Evolutionary conservation across 2,329 filamentous ascomycete genomes (phyloP).

Genomic region (Beauveria sp.): DNA sequence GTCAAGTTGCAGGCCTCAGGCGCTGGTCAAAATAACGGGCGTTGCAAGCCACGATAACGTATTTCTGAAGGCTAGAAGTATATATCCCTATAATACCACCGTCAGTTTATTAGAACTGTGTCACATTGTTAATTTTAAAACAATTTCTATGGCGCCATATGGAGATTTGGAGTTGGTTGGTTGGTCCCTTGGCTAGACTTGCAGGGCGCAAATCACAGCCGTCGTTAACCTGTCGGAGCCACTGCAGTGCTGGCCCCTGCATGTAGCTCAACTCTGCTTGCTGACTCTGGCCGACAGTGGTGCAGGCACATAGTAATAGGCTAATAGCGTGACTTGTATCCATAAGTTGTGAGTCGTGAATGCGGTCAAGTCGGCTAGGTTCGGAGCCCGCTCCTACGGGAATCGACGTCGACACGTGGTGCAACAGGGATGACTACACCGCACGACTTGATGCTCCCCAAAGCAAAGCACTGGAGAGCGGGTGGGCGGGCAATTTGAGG

Average conservation of each 20-base stretch:
- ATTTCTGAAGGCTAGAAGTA: neutral
- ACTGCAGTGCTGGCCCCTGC: neutral
- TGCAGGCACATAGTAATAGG: neutral
- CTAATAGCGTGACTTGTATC: neutral
- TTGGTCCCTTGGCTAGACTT: constrained; percentile 2
- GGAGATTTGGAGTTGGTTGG: neutral
- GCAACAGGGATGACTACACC: constrained; percentile 4
- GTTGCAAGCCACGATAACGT: neutral
- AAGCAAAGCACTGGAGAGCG: neutral
- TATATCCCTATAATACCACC: neutral
- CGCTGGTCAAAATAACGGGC: neutral
- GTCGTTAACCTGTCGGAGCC: neutral
- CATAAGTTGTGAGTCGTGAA: neutral
- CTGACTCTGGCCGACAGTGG: neutral
- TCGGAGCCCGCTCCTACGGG: neutral
- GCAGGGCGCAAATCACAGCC: constrained; percentile 12
- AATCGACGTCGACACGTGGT: constrained; percentile 11
- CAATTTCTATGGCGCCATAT: neutral
- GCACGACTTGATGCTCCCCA: neutral
- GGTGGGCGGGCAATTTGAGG: no score
- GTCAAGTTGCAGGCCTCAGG: neutral
- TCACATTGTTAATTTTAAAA: neutral
- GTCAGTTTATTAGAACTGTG: neutral
- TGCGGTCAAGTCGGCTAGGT: neutral
- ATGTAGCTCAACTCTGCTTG: neutral